phyloP scores from a whole-genome alignment of 768 basidiomycete species.

The Cubamyces lactineus region DNA sequence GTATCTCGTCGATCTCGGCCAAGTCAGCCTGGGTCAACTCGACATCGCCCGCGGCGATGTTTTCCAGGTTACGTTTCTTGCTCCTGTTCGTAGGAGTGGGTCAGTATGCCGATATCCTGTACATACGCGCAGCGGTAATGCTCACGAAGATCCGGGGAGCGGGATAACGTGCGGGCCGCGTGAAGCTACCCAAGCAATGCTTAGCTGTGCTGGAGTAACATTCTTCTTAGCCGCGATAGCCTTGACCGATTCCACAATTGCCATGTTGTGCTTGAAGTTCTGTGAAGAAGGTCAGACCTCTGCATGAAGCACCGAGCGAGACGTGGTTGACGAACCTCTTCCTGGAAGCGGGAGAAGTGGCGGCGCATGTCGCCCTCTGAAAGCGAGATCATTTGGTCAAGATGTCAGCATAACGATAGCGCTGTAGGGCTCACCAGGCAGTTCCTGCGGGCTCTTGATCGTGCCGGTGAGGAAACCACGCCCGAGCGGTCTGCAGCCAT shows the following conservation, averaged over 20 bases:
- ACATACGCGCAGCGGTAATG: not conserved
- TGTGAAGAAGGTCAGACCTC: slow-evolving; percentile 19
- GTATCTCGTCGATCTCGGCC: slow-evolving; percentile 42
- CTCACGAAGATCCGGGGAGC: slow-evolving; percentile 49
- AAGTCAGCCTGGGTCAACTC: slow-evolving; percentile 38
- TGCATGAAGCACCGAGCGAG: no score
- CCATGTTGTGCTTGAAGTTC: slow-evolving; percentile 45
- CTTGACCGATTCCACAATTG: slow-evolving; percentile 45
- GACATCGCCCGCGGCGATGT: slow-evolving; percentile 44
- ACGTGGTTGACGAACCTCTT: slow-evolving; percentile 13
- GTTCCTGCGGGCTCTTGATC: slow-evolving; percentile 43
- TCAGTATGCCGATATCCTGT: not conserved
- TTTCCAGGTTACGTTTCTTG: slow-evolving; percentile 47
- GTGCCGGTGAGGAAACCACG: slow-evolving; percentile 56
- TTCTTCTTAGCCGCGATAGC: slow-evolving; percentile 46
- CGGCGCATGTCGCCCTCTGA: slow-evolving; percentile 25
- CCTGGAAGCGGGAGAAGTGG: slow-evolving; percentile 25
- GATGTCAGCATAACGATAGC: not conserved
- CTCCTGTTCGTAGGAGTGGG: slow-evolving; percentile 30
- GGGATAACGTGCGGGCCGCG: slow-evolving; percentile 39
- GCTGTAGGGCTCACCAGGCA: slow-evolving; percentile 32
- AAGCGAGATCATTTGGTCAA: not conserved
- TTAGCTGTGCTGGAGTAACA: slow-evolving; percentile 44
- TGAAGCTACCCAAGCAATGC: slow-evolving; percentile 38
- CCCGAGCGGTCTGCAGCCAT: slow-evolving; percentile 49